Evolutionary conservation across 768 basidiomycete genomes (phyloP), one percentile per base, ranked within the genome.

Genomic region (Baorangia bicolor): DNA sequence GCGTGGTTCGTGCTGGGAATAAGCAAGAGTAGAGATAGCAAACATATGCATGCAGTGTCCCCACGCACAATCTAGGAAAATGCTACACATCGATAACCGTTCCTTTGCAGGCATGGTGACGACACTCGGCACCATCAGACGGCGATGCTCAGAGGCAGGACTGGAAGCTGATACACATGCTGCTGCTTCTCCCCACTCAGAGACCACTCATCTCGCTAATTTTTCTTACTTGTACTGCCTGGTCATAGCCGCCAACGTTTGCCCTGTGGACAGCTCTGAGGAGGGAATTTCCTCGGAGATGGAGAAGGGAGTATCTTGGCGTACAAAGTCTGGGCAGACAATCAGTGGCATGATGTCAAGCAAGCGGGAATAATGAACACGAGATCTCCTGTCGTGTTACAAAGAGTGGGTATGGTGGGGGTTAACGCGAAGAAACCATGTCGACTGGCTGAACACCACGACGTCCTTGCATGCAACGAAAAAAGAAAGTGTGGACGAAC

Each of bases 151-250:
- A 53, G 51, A 56, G 57, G 61, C 65, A 61, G 61, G 61, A 64
- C 67, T 47, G 40, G 67, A 68, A 62, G 65, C 47, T 51, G 60
- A 60, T 61, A 20, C 58, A 49, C 66, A 63, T 61, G 64, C 53
- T 37, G 25, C 5, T 55, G 65, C 64, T 68, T 69, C 66, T 64
- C 53, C 37, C 68, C 68, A 65, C 68, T 69, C 59, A 63, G 65
- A 49, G 56, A 31, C 61, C 65, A 60, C 64, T 57, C 59, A 63
- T 67, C 51, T 69, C 68, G 63, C 58, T 53, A 59, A 56, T 34
- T 42, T 48, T 57, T 51, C 55, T 56, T 50, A 34, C 48, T 59
- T 31, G 59, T 58, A 58, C 58, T 53, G 61, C 60, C 53, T 52
- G 50, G 35, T 49, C 53, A 51, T 53, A 13, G 56, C 44, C 56